Base-by-base conservation (phyloP, 495 filamentous ascomycete genomes). In the Talaromyces stipitatus region DNA sequence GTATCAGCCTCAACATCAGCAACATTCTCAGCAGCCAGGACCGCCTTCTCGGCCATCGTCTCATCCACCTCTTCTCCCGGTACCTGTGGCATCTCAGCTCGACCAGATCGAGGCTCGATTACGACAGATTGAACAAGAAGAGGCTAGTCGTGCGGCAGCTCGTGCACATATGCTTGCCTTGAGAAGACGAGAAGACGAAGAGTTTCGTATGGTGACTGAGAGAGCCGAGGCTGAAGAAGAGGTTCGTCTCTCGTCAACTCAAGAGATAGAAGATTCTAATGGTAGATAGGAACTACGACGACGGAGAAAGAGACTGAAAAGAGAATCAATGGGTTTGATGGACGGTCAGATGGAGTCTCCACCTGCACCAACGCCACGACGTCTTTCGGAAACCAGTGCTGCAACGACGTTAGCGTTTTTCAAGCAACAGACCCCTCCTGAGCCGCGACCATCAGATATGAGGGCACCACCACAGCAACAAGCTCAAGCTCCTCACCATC, bases 391-490 rank as follows among this genome's bases (percentile, higher is more conserved):
- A 60, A 78, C 74, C 50, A 78, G 72, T 58, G 74, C 74, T 23
- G 74, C 74, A n/a, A 78, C 74, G 7, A 78, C 74, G n/a, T 60
- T 78, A 46, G 74, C 74, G n/a, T 78, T 76, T 51, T 75, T 78
- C 64, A 76, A 78, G 56, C 74, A 78, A 56, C 74, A 78, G 55
- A 73, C 64, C n/a, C 73, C 74, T 6, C 73, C 71, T n/a, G 74
- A 78, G 55, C 73, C 73, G 38, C 74, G 72, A 32, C 63, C 67
- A 58, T 63, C 69, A 23, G 69, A 71, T 52, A 54, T 48, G 22
- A 23, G 24, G 10, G 45, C 64, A 50, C 67, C 64, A 38, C 45
- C 64, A 48, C 64, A 66, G 23, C 58, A 60, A 9, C 67, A 66
- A 58, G 26, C 59, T 30, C 66, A 66, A 28, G 66, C 69, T n/a